These are phyloP conservation scores for Phytophthora parvispora DNA, from an alignment of 352 stramenopile species.

Conservation along the genomic window DNA sequence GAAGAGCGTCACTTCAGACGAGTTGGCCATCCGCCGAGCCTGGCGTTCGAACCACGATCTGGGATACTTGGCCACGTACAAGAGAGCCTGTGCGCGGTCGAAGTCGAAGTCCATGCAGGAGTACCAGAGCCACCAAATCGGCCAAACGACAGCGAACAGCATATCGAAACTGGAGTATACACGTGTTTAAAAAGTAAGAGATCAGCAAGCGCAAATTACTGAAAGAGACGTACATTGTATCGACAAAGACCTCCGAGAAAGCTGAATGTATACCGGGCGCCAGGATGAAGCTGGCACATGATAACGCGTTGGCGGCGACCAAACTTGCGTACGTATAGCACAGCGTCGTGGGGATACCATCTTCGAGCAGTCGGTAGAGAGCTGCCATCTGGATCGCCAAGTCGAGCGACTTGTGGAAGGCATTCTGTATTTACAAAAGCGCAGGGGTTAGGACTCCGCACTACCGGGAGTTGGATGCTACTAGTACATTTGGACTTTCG, in stretches of 20 bases:
- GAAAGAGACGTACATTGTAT: conserved; percentile 23
- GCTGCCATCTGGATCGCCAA: conserved; percentile 12
- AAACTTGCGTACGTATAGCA: conserved; percentile 20
- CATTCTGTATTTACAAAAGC: conserved; percentile 17
- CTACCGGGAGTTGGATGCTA: background rate
- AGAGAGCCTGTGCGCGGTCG: conserved; percentile 12
- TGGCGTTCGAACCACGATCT: conserved; percentile 12
- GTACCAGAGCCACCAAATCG: conserved; percentile 25
- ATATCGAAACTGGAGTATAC: conserved; percentile 32
- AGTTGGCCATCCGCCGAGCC: conserved; percentile 17
- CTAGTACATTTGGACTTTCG: background rate
- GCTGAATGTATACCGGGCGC: conserved; percentile 7
- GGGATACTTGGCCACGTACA: conserved; percentile 14
- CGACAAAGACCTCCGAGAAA: conserved; percentile 25
- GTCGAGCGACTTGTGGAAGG: conserved; percentile 19
- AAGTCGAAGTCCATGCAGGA: conserved; percentile 22
- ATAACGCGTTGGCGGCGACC: conserved; percentile 16
- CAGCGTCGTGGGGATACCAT: conserved; percentile 7
- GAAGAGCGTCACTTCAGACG: conserved; percentile 21
- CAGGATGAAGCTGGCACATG: conserved; percentile 19
- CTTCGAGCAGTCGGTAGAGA: conserved; percentile 24
- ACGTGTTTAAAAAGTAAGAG: too few species aligned
- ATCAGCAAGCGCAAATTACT: too few species aligned
- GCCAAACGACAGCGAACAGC: conserved; percentile 21
- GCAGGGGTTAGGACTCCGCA: background rate